phyloP scores from a whole-genome alignment of 2,329 filamentous ascomycete genomes.

The Aspergillus vadensis region DNA sequence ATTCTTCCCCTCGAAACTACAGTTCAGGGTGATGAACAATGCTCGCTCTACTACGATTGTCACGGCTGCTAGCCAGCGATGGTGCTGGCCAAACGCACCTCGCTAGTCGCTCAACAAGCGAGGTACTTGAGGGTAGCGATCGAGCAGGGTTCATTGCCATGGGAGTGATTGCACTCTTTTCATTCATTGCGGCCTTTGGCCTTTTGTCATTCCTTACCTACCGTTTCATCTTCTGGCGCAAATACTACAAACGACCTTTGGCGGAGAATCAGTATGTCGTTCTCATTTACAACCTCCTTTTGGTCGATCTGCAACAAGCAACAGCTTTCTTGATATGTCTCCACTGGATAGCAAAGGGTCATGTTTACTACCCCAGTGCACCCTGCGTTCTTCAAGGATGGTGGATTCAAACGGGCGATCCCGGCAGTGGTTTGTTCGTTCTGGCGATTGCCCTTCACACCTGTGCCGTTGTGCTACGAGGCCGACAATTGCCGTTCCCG shows the following conservation, averaged over 20 bases:
- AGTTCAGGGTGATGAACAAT: constrained; percentile 5
- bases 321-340: constrained; percentile 49
- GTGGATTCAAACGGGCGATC: constrained; percentile 55
- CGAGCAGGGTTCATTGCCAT: constrained; percentile 51
- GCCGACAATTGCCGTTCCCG: constrained; percentile 48
- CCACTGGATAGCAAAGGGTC: constrained; percentile 47
- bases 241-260: constrained; percentile 50
- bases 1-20: neutral
- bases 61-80: constrained; percentile 2
- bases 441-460: constrained; percentile 57
- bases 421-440: constrained; percentile 54
- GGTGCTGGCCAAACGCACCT: constrained; percentile 3
- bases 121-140: constrained; percentile 23
- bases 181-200: constrained; percentile 28
- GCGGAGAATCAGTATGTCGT: constrained; percentile 56
- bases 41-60: constrained; percentile 6
- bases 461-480: constrained; percentile 50
- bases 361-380: constrained; percentile 46
- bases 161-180: constrained; percentile 48
- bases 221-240: constrained; percentile 52
- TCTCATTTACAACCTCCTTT: constrained; percentile 54
- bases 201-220: constrained; percentile 52
- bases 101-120: neutral
- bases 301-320: constrained; percentile 54
- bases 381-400: constrained; percentile 55